Evolutionary conservation across 768 basidiomycete genomes (phyloP).

Genomic region (Suillus cothurnatus): DNA sequence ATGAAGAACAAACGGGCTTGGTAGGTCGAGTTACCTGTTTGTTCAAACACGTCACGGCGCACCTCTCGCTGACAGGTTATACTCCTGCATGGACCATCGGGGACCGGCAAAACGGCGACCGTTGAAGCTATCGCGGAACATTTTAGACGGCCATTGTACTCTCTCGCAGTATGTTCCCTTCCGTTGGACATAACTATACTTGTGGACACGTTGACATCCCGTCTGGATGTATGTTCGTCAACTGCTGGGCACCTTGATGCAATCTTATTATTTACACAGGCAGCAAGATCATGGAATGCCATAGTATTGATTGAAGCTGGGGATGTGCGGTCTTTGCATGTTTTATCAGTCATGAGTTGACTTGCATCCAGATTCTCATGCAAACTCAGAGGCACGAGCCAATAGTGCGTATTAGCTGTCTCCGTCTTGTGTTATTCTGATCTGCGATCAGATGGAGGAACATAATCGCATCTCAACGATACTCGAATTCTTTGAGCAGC

Average conservation of each 20-base stretch:
- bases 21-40: not conserved
- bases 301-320: slow-evolving; percentile 4
- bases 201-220: slow-evolving; percentile 4
- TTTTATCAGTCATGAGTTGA: not conserved
- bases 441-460: slow-evolving; percentile 1
- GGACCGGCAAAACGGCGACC: slow-evolving; percentile 86
- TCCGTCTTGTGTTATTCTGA: not conserved
- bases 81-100: slow-evolving; percentile 92
- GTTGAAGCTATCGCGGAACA: slow-evolving; percentile 6
- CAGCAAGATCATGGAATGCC: not conserved
- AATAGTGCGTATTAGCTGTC: not conserved
- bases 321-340: not conserved
- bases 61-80: slow-evolving; percentile 59
- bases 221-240: not conserved
- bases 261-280: not conserved
- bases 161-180: not conserved
- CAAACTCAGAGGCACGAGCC: slow-evolving; percentile 4
- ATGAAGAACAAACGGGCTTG: not conserved
- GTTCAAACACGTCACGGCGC: not conserved
- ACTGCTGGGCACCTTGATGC: not conserved
- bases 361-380: not conserved
- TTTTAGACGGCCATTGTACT: not conserved
- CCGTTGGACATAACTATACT: not conserved
- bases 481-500: slow-evolving; percentile 3
- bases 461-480: not conserved